Evolutionary conservation across 2,329 filamentous ascomycete genomes (phyloP).

Genomic region (Truncatella angustata): DNA sequence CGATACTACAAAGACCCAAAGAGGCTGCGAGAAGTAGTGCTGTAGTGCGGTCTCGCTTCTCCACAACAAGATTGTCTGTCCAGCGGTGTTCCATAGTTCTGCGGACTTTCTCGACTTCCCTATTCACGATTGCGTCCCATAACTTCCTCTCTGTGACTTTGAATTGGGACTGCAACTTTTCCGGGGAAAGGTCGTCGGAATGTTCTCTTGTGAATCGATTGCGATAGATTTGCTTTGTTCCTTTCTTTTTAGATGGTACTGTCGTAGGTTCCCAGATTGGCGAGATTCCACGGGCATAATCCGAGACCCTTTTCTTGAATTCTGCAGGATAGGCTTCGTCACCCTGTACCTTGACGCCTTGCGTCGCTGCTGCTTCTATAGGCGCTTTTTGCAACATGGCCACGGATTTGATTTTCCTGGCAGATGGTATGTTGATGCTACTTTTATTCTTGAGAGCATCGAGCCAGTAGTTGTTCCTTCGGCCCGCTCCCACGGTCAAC

Average conservation of each 20-base stretch:
- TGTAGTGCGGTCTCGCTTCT: constrained; percentile 11
- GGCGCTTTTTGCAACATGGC: constrained; percentile 9
- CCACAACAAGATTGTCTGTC: constrained; percentile 13
- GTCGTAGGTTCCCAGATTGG: constrained; percentile 10
- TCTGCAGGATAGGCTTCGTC: constrained; percentile 12
- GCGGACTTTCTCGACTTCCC: constrained; percentile 5
- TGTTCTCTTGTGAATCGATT: constrained; percentile 12
- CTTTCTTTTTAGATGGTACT: constrained; percentile 7
- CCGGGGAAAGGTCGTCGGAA: constrained; percentile 9
- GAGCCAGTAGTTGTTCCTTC: neutral
- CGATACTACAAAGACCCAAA: constrained; percentile 11
- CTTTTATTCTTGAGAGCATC: neutral
- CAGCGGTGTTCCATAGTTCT: constrained; percentile 13
- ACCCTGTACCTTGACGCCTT: neutral
- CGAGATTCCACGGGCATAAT: constrained; percentile 10
- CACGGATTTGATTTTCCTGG: constrained; percentile 12
- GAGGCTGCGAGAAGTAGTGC: constrained; percentile 14
- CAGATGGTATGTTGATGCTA: neutral
- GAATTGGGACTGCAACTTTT: constrained; percentile 10
- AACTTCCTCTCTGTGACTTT: constrained; percentile 12
- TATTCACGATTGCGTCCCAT: constrained; percentile 14
- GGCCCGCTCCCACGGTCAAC: neutral
- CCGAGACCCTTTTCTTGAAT: constrained; percentile 8
- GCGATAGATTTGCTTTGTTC: constrained; percentile 9
- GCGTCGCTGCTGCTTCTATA: neutral